Conservation (phyloP, 225 moss, liverwort and hornwort species). For the Pseudoscleropodium purum region DNA sequence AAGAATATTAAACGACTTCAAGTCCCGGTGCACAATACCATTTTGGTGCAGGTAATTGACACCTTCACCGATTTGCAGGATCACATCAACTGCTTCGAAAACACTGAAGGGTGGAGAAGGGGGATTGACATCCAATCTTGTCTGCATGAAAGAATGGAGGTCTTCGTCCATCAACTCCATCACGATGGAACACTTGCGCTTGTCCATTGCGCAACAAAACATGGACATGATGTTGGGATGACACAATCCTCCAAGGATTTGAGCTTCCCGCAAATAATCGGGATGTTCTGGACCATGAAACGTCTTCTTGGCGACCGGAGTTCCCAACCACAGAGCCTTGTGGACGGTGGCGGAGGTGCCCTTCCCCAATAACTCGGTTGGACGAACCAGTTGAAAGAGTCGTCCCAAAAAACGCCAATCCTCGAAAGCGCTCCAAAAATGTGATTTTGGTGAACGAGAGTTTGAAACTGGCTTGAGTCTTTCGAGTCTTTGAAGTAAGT, state of each 20-base stretch:
- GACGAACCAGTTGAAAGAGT: background rate
- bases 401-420: background rate
- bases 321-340: background rate
- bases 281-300: background rate
- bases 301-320: background rate
- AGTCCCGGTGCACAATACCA: background rate
- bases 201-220: background rate
- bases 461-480: background rate
- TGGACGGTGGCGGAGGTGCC: background rate
- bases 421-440: background rate
- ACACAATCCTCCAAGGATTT: background rate
- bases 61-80: background rate
- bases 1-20: background rate
- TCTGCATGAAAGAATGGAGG: background rate
- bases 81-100: background rate
- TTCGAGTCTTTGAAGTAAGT: background rate
- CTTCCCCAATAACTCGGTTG: background rate
- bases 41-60: background rate
- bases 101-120: background rate
- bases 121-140: background rate
- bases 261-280: background rate
- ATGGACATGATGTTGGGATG: background rate
- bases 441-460: background rate
- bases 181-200: background rate
- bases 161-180: conserved; percentile 5